Conservation (phyloP, 306 rosid species). For the Sicyos edulis region DNA sequence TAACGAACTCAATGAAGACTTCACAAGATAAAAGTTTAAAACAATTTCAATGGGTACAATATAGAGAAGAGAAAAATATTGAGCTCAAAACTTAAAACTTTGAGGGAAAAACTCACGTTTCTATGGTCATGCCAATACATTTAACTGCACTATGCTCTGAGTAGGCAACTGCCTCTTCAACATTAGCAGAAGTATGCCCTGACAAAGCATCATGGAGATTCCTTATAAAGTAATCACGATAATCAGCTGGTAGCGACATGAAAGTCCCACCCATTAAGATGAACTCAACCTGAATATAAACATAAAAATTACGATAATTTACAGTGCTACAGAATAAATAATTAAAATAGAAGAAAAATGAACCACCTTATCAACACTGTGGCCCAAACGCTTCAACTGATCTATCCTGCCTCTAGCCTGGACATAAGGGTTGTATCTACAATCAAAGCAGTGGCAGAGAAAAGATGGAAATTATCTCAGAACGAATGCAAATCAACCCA, state of each 20-base stretch:
- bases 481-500: not conserved
- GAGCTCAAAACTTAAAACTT: not conserved
- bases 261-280: conserved; percentile 97
- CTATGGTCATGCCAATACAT: conserved; percentile 97
- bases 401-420: conserved; percentile 96
- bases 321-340: not conserved
- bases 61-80: not conserved
- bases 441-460: conserved; percentile 26
- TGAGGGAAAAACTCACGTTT: conserved; percentile 51
- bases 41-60: not conserved
- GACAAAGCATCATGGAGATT: conserved; percentile 95
- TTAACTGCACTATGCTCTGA: conserved; percentile 88
- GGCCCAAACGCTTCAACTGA: conserved; percentile 98
- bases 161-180: conserved; percentile 88
- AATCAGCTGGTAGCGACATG: conserved; percentile 90
- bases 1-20: not conserved
- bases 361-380: conserved; percentile 99
- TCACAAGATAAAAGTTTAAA: not conserved
- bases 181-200: conserved; percentile 93
- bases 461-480: not conserved
- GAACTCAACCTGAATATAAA: conserved; percentile 77
- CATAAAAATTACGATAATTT: not conserved
- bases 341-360: conserved; percentile 12
- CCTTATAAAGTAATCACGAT: conserved; percentile 84
- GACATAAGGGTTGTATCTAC: conserved; percentile 93